Conservation (phyloP, 148 eudicot species). For the Rhododendron simsii region DNA sequence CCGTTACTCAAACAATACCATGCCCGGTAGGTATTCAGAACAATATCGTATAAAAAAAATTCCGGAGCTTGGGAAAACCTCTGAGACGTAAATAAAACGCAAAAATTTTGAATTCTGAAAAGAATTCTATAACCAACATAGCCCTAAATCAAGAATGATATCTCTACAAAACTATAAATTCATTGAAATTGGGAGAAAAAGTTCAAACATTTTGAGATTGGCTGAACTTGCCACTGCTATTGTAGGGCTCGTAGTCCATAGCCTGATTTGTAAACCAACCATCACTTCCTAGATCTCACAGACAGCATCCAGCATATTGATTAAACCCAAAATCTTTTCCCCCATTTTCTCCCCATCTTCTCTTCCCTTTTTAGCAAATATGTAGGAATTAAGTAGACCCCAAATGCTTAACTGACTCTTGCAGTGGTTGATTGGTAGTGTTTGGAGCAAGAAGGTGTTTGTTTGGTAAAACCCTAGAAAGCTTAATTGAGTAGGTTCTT, state of each 20-base stretch:
- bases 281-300: conserved; percentile 10
- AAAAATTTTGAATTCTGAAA: no score
- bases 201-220: background rate
- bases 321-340: background rate
- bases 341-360: background rate
- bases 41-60: no score
- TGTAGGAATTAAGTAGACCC: no score
- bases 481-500: background rate
- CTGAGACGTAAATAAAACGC: no score
- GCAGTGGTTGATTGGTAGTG: background rate
- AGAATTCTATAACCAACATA: no score
- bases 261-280: conserved; percentile 21
- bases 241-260: conserved; percentile 43
- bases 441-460: background rate
- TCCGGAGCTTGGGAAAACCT: no score
- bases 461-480: background rate
- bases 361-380: background rate
- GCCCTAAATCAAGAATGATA: no score
- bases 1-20: no score
- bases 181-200: background rate
- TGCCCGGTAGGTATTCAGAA: no score
- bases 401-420: background rate
- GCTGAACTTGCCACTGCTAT: conserved; percentile 35
- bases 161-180: background rate
- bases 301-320: no score